Conservation (phyloP, 768 basidiomycete genomes). For the Tricholoma bakamatsutake region DNA sequence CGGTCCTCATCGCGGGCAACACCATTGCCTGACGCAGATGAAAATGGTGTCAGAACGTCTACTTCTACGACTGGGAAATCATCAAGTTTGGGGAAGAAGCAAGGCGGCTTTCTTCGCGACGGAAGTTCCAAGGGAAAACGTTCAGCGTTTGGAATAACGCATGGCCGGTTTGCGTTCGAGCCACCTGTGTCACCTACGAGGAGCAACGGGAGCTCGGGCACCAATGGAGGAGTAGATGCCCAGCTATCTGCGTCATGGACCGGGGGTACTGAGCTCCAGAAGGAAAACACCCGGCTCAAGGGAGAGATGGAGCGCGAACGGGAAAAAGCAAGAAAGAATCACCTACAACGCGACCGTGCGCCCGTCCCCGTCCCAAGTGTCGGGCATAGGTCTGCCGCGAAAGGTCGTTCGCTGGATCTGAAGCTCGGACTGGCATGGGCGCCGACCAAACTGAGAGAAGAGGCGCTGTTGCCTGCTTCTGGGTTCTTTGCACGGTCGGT, state of each 20-base stretch:
- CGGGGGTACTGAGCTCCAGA: conserved; percentile 6
- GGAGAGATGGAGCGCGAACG: conserved; percentile 26
- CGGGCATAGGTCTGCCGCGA: conserved; percentile 41
- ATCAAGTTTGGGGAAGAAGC: conserved; percentile 55
- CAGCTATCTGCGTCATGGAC: conserved; percentile 16
- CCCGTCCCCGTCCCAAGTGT: conserved; percentile 26
- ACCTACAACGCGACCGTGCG: conserved; percentile 23
- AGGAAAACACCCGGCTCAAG: conserved; percentile 7
- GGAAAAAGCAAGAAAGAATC: conserved; percentile 19
- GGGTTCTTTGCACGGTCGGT: conserved; percentile 30
- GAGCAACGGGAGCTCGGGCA: conserved; percentile 24
- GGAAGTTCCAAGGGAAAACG: conserved; percentile 24
- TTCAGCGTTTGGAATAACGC: conserved; percentile 35
- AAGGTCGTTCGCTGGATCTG: conserved; percentile 69
- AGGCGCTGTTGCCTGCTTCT: conserved; percentile 51
- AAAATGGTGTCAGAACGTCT: conserved; percentile 25
- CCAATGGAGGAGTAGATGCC: conserved; percentile 14
- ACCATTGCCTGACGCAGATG: conserved; percentile 4
- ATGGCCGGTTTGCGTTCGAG: conserved; percentile 65
- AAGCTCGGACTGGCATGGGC: conserved; percentile 70
- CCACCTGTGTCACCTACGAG: conserved; percentile 50
- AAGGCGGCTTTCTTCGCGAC: conserved; percentile 30
- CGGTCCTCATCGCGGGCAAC: neutral
- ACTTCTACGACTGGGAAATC: conserved; percentile 40
- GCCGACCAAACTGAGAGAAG: conserved; percentile 59